phyloP scores from a whole-genome alignment of 1,284 basidiomycete genomes.

The Cryptococcus jaspeensis region DNA sequence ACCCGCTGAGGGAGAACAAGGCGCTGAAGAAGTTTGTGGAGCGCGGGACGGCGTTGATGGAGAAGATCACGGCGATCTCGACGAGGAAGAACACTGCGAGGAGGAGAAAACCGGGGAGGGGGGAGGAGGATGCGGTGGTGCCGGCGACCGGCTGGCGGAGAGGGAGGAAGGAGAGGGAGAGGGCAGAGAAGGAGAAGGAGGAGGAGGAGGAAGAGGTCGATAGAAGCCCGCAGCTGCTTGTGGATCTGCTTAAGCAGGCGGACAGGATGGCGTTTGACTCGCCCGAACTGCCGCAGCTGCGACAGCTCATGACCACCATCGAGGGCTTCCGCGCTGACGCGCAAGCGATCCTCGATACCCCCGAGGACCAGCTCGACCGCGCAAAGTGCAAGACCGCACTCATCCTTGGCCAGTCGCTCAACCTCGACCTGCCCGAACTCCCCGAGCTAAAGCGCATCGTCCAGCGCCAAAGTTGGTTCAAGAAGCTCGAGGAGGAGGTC shows the following conservation, averaged over 20 bases:
- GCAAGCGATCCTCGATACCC: conserved; percentile 24
- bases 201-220: conserved; percentile 25
- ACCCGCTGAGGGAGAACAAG: conserved; percentile 68
- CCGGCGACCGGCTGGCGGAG: no score
- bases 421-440: conserved; percentile 46
- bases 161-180: conserved; percentile 12
- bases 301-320: conserved; percentile 36
- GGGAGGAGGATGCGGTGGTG: conserved; percentile 18
- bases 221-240: conserved; percentile 32
- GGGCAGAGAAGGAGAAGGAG: conserved; percentile 7
- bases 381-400: conserved; percentile 36
- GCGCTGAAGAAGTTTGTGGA: conserved; percentile 74
- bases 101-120: conserved; percentile 22
- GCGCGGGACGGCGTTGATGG: conserved; percentile 78
- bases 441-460: conserved; percentile 32
- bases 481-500: conserved; percentile 42
- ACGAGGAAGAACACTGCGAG: conserved; percentile 41
- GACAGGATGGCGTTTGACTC: conserved; percentile 47
- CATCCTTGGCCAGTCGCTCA: conserved; percentile 44
- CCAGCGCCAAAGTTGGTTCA: conserved; percentile 45
- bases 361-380: conserved; percentile 33
- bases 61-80: conserved; percentile 32
- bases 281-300: conserved; percentile 44
- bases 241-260: conserved; percentile 34
- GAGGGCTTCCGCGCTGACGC: conserved; percentile 41